Percentiles rank a stretch among this genome's conserved stretches.
Conservation (phyloP, 345 rosid species). For the Sisymbrium irio region DNA sequence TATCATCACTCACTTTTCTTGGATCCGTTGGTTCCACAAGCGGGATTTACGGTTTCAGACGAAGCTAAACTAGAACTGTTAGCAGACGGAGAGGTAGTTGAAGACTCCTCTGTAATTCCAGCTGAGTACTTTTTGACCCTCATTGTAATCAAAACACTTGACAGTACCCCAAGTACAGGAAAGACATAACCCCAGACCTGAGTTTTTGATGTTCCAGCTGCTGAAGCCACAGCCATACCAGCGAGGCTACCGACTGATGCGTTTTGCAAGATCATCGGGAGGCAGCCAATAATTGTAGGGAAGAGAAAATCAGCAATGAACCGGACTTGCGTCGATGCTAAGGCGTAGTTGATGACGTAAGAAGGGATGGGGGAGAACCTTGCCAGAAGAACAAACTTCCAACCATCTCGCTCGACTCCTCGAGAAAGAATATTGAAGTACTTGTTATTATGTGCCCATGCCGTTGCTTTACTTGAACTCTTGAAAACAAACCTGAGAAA, state of each 20-base stretch:
- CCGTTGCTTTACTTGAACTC: slow-evolving; percentile 63
- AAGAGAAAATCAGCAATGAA: slow-evolving; percentile 82
- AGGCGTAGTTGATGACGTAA: slow-evolving; percentile 78
- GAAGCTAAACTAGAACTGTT: slow-evolving; percentile 26
- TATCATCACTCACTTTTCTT: slow-evolving; percentile 30
- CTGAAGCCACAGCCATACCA: slow-evolving; percentile 83
- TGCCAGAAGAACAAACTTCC: slow-evolving; percentile 94
- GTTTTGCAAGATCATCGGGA: slow-evolving; percentile 96
- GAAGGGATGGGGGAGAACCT: slow-evolving; percentile 96
- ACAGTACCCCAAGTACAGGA: slow-evolving; percentile 67
- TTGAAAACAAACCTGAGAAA: slow-evolving; percentile 64
- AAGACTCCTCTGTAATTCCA: slow-evolving; percentile 37
- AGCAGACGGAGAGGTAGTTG: slow-evolving; percentile 25
- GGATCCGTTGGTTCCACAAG: slow-evolving; percentile 15
- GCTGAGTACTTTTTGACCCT: slow-evolving; percentile 71
- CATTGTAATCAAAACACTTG: slow-evolving; percentile 75
- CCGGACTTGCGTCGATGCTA: slow-evolving; percentile 81
- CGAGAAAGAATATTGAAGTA: slow-evolving; percentile 69
- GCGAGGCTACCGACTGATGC: slow-evolving; percentile 95
- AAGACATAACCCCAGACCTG: slow-evolving; percentile 66
- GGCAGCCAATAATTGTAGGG: slow-evolving; percentile 75
- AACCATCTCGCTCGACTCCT: slow-evolving; percentile 90
- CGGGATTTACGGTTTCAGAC: slow-evolving; percentile 5
- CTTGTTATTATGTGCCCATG: slow-evolving; percentile 65
- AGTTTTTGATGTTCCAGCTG: slow-evolving; percentile 59